A percentile compares a stretch with the other conserved stretches of the same genome.
These are phyloP conservation scores for Linderniella brevidens DNA, from an alignment of 257 asterid species.

Conservation along the genomic window DNA sequence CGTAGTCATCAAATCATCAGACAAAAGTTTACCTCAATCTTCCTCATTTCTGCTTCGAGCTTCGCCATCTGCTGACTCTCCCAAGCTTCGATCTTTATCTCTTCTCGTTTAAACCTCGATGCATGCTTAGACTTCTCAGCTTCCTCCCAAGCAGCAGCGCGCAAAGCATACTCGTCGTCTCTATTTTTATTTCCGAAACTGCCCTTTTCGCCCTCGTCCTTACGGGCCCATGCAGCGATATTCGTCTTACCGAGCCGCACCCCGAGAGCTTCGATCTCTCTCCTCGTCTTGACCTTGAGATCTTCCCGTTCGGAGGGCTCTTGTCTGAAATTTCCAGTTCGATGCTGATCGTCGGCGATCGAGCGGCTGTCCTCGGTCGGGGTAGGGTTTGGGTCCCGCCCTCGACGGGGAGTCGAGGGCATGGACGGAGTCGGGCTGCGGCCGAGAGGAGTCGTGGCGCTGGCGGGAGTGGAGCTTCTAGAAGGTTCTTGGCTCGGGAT, in stretches of 20 bases:
- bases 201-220: too few relatives aligned
- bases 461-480: slow-evolving; percentile 66
- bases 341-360: slow-evolving; percentile 5
- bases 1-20: too few relatives aligned
- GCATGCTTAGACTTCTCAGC: slow-evolving; percentile 64
- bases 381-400: slow-evolving; percentile 41
- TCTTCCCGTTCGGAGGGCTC: slow-evolving; percentile 60
- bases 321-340: slow-evolving; percentile 22
- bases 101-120: slow-evolving; percentile 88
- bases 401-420: slow-evolving; percentile 81
- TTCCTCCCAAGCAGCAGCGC: slow-evolving; percentile 92
- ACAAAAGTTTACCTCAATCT: slow-evolving; percentile 67
- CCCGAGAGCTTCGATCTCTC: slow-evolving; percentile 85
- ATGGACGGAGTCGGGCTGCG: slow-evolving; percentile 78
- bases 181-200: too few relatives aligned
- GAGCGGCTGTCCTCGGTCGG: slow-evolving; percentile 20
- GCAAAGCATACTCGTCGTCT: slow-evolving; percentile 60
- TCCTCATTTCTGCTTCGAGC: slow-evolving; percentile 93
- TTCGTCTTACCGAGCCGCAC: slow-evolving; percentile 85
- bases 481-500: slow-evolving; percentile 96
- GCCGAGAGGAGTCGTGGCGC: slow-evolving; percentile 67
- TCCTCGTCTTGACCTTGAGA: slow-evolving; percentile 52
- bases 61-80: slow-evolving; percentile 85
- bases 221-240: slow-evolving; percentile 97
- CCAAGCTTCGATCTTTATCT: slow-evolving; percentile 81